phyloP scores from a whole-genome alignment of 2,329 filamentous ascomycete genomes.

The Alternaria longipes region DNA sequence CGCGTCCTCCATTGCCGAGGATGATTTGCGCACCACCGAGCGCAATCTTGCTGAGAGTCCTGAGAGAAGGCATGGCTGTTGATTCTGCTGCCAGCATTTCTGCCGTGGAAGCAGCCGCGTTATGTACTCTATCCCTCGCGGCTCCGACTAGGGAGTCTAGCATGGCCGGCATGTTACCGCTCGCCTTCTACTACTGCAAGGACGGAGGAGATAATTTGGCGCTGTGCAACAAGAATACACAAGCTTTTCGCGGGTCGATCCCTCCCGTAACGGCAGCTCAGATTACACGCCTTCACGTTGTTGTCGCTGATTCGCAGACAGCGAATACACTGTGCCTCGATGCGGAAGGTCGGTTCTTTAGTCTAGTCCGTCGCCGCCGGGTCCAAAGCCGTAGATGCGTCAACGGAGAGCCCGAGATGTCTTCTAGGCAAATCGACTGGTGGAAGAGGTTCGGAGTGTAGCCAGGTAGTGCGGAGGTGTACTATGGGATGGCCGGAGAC shows the following conservation, averaged over 20 bases:
- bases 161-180: constrained; percentile 34
- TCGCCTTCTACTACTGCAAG: constrained; percentile 15
- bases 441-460: not conserved
- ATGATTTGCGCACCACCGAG: constrained; percentile 47
- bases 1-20: constrained; percentile 36
- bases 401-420: constrained; percentile 10
- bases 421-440: constrained; percentile 21
- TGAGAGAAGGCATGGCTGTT: constrained; percentile 45
- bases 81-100: constrained; percentile 33
- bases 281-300: constrained; percentile 31
- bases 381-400: constrained; percentile 4
- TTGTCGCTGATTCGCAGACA: constrained; percentile 30
- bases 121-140: constrained; percentile 38
- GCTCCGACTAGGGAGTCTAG: constrained; percentile 32
- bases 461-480: not conserved
- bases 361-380: constrained; percentile 15
- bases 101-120: constrained; percentile 27
- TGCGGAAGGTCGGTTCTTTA: constrained; percentile 32
- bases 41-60: constrained; percentile 49
- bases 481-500: constrained; percentile 9
- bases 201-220: constrained; percentile 5
- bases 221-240: constrained; percentile 22
- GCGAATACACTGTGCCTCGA: constrained; percentile 20
- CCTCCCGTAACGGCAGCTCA: constrained; percentile 34
- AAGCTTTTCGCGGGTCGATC: constrained; percentile 44